Evolutionary conservation across 495 filamentous ascomycete genomes (phyloP).

Genomic region (Saxophila tyrrhenica): DNA sequence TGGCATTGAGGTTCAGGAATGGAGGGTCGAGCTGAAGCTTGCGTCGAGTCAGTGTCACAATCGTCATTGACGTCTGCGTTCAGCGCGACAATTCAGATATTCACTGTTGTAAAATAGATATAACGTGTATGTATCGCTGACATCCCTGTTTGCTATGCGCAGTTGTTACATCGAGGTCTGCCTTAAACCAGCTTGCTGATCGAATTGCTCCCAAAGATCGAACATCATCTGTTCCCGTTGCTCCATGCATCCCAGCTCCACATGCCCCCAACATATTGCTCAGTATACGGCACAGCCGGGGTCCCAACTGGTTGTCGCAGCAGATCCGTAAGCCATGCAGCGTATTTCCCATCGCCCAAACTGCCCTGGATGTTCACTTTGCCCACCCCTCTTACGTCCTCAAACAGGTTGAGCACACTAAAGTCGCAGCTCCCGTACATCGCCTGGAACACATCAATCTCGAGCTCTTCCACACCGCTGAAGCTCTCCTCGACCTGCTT

Average conservation of each 20-base stretch:
- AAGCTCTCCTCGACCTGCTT: constrained; percentile 30
- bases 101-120: no score
- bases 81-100: no score
- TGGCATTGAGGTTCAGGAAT: no score
- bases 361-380: constrained; percentile 34
- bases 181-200: no score
- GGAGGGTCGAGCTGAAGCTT: no score
- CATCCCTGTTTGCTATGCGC: no score
- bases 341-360: constrained; percentile 32
- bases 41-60: no score
- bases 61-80: no score
- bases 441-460: constrained; percentile 37
- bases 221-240: not conserved
- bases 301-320: constrained; percentile 33
- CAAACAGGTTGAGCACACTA: constrained; percentile 36
- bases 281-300: constrained; percentile 9
- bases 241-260: constrained; percentile 13
- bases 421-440: constrained; percentile 34
- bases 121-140: no score
- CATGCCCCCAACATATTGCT: constrained; percentile 14
- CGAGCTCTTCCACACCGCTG: constrained; percentile 34
- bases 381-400: constrained; percentile 40
- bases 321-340: constrained; percentile 32
- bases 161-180: no score
- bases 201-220: no score